Evolutionary conservation across 805 yeast genomes (phyloP), one percentile per base, ranked within the genome.

Genomic region (Trichomonascus vanleenenianus): DNA sequence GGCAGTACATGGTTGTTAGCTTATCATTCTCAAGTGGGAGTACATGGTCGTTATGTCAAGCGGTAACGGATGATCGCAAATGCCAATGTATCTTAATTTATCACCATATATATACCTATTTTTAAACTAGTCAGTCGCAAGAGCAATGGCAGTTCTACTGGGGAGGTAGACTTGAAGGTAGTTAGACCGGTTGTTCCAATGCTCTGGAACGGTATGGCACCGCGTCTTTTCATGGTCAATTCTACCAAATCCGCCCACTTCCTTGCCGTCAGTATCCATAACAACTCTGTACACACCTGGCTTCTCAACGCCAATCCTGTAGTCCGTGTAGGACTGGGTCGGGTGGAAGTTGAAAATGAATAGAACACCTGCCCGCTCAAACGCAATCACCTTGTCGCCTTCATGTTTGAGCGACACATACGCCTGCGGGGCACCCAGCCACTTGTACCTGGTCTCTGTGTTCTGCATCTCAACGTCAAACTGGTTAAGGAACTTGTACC

Each of bases 331-430:
- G 2, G 95, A 84, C 46, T 85, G 69, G 0, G 83, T 75, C 30
- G 95, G 95, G 64, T 91, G 86, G 73, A 93, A 86, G 65, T 93
- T 91, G 73, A 89, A 88, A 27, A 89, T 72, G 57, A 91, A 93
- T 42, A 93, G 59, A 30, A 86, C 72, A 0, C 89, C 93, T 45
- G 83, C 86, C 54, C 97, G 78, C 65, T 91, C 97, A 66, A 79
- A 93, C 0, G 79, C 96, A 46, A 93, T 64, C 44, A 91, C 83
- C 65, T 91, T 91, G 68, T 91, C 98, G 35, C 74, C 73, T 54
- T 91, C 95, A 62, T 93, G 79, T 62, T 91, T 91, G 60, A 88
- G 72, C 0, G 96, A 85, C 36, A 91, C 81, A 58, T 84, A 93
- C 2, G 94, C 95, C 56, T 75, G 81, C 47, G 87, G 71, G 47